phyloP scores from a whole-genome alignment of 495 filamentous ascomycete genomes.

The Podospora didyma region DNA sequence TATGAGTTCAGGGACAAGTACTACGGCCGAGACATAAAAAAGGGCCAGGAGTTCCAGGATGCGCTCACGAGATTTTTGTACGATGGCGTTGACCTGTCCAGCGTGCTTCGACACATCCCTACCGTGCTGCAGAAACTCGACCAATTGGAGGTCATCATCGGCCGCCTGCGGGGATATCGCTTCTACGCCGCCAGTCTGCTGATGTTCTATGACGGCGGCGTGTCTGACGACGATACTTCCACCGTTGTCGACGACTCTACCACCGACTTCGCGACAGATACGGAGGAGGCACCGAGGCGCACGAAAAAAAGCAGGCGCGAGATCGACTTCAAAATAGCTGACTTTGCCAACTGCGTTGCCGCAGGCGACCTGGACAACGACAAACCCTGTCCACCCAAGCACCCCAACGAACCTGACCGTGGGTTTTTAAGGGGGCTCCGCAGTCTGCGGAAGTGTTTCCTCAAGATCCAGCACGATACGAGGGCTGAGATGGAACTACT shows the following conservation, averaged over 20 bases:
- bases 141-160: constrained; percentile 77
- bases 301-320: constrained; percentile 40
- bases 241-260: constrained; percentile 45
- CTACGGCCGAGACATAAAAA: constrained; percentile 84
- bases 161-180: constrained; percentile 74
- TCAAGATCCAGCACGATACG: constrained; percentile 79
- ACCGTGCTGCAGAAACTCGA: constrained; percentile 78
- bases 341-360: constrained; percentile 97
- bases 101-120: constrained; percentile 80
- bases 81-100: constrained; percentile 76
- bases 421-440: constrained; percentile 86
- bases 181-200: constrained; percentile 94
- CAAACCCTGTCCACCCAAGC: constrained; percentile 73
- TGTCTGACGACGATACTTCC: constrained; percentile 41
- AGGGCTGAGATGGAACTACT: constrained; percentile 49
- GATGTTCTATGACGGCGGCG: constrained; percentile 86
- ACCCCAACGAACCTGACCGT: constrained; percentile 75
- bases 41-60: constrained; percentile 84
- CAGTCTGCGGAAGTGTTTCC: constrained; percentile 78
- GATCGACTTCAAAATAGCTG: constrained; percentile 93
- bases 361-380: constrained; percentile 66
- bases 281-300: constrained; percentile 37
- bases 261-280: constrained; percentile 47
- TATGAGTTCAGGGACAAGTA: constrained; percentile 97
- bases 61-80: constrained; percentile 87